phyloP scores from a whole-genome alignment of 2,329 filamentous ascomycete genomes.

The Tolypocladium inflatum region DNA sequence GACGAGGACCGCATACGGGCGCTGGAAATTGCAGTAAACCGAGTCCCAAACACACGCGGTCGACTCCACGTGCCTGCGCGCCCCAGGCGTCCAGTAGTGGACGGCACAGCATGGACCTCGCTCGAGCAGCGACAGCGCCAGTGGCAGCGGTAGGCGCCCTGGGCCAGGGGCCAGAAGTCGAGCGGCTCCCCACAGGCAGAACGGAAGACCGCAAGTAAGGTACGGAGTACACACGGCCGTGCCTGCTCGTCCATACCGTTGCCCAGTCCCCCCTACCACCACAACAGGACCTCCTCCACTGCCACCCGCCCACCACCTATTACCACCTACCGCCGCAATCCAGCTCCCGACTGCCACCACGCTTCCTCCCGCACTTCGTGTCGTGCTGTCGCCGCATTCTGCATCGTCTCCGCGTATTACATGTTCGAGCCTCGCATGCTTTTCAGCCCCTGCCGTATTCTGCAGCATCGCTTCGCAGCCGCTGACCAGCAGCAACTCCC shows the following conservation, averaged over 20 bases:
- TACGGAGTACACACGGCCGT: not conserved
- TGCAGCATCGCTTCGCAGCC: constrained; percentile 1
- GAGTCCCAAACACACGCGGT: not conserved
- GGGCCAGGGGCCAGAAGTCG: not conserved
- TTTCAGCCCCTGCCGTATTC: not conserved
- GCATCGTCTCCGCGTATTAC: not conserved
- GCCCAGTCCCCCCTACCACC: not conserved
- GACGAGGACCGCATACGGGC: not conserved
- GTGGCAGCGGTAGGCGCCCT: not conserved
- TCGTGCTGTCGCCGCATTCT: not conserved
- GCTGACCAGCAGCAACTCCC: constrained; percentile 1
- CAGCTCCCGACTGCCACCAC: not conserved
- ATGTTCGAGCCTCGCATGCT: constrained; percentile 1
- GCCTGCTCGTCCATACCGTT: not conserved
- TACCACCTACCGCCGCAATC: not conserved
- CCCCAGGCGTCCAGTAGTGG: not conserved
- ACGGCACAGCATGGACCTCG: not conserved
- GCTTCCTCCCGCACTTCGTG: not conserved
- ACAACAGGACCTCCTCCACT: not conserved
- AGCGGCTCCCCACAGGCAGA: not conserved
- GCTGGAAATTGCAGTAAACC: not conserved
- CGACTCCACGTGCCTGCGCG: not conserved
- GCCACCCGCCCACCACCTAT: not conserved
- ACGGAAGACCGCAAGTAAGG: not conserved
- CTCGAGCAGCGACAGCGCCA: not conserved